A percentile compares a stretch with the other conserved stretches of the same genome.
Evolutionary conservation across 805 yeast genomes (phyloP).

Genomic region (Geotrichum ghanense): DNA sequence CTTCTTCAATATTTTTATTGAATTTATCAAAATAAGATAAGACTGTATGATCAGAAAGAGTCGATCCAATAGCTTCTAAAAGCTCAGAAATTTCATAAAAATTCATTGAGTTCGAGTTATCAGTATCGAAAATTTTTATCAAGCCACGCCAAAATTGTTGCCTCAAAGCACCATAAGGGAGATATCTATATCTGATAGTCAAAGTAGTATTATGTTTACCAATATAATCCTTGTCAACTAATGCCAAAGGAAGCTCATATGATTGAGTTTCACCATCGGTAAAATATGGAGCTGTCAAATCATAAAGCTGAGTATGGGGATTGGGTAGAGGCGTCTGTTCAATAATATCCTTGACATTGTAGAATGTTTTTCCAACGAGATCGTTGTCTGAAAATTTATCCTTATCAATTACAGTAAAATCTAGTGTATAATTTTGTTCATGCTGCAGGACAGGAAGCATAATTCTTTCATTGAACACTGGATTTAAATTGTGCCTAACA

Average conservation of each 20-base stretch:
- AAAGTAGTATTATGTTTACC: slow-evolving; percentile 40
- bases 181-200: slow-evolving; percentile 49
- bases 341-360: slow-evolving; percentile 43
- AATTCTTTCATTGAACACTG: slow-evolving; percentile 68
- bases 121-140: slow-evolving; percentile 40
- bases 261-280: not conserved
- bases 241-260: slow-evolving; percentile 28
- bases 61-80: slow-evolving; percentile 53
- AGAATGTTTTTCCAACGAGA: slow-evolving; percentile 54
- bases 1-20: slow-evolving; percentile 23
- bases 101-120: slow-evolving; percentile 35
- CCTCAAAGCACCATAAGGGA: slow-evolving; percentile 53
- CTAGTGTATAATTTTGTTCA: slow-evolving; percentile 55
- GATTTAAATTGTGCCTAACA: slow-evolving; percentile 71
- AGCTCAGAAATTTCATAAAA: slow-evolving; percentile 52
- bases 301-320: slow-evolving; percentile 25
- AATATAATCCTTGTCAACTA: slow-evolving; percentile 17
- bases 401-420: slow-evolving; percentile 69
- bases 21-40: slow-evolving; percentile 21
- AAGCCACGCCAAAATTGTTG: slow-evolving; percentile 60
- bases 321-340: slow-evolving; percentile 24
- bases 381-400: slow-evolving; percentile 80
- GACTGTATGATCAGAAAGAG: slow-evolving; percentile 25
- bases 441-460: slow-evolving; percentile 64
- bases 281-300: slow-evolving; percentile 8